phyloP scores from a whole-genome alignment of 2,329 filamentous ascomycete species.

The Lasiodiplodia sp. region DNA sequence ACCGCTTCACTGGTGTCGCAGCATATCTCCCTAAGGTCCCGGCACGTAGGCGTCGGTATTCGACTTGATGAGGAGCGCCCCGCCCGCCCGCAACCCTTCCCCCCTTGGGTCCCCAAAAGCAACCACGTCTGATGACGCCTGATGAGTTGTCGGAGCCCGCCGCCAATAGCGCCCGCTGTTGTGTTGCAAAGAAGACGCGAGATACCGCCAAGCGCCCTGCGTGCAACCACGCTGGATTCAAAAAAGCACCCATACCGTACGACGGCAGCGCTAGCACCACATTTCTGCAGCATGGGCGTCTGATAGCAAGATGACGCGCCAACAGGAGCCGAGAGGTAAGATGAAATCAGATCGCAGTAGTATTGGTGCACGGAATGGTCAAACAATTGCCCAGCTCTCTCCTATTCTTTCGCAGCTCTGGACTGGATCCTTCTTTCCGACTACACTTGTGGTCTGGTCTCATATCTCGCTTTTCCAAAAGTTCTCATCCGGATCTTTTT shows the following conservation, averaged over 20 bases:
- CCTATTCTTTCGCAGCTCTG: not conserved
- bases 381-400: not conserved
- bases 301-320: slow-evolving; percentile 11
- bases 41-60: not conserved
- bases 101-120: not conserved
- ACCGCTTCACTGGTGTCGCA: slow-evolving; percentile 20
- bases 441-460: too few relatives aligned
- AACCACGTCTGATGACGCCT: not conserved
- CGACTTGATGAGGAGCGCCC: not conserved
- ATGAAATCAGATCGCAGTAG: slow-evolving; percentile 11
- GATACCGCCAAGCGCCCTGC: slow-evolving; percentile 1
- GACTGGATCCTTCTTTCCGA: too few relatives aligned
- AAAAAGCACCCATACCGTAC: slow-evolving; percentile 5
- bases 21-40: slow-evolving; percentile 8
- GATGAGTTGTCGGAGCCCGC: slow-evolving; percentile 19
- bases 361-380: not conserved
- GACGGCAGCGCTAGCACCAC: not conserved
- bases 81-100: not conserved
- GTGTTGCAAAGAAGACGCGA: slow-evolving; percentile 8
- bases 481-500: too few relatives aligned
- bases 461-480: too few relatives aligned
- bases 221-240: slow-evolving; percentile 9
- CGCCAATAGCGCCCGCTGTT: slow-evolving; percentile 7
- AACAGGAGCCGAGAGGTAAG: not conserved
- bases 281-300: slow-evolving; percentile 15